These are phyloP conservation scores for Olyra latifolia DNA, from an alignment of 176 grass and related monocot genomes.

Conservation along the genomic window DNA sequence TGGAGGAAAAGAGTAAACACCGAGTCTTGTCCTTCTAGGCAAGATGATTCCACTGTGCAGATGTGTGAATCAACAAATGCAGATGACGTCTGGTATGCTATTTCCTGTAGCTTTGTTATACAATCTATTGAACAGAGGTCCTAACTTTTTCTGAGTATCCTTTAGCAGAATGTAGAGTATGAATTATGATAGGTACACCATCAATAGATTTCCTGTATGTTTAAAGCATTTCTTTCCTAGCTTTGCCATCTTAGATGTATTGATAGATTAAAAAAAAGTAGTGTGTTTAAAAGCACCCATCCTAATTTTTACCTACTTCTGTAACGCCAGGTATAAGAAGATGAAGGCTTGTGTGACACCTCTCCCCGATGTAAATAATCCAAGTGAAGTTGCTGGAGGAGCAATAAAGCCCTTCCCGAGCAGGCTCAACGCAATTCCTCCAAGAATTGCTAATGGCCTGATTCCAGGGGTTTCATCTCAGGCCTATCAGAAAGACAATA, in stretches of 20 bases:
- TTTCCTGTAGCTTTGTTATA: constrained; percentile 22
- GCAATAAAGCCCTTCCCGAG: constrained; percentile 75
- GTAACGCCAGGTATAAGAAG: constrained; percentile 61
- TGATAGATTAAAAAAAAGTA: neutral
- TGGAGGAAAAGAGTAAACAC: constrained; percentile 84
- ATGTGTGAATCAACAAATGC: constrained; percentile 74
- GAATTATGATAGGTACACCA: neutral
- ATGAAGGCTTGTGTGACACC: constrained; percentile 87
- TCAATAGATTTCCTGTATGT: neutral
- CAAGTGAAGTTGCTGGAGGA: constrained; percentile 66
- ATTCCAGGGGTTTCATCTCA: constrained; percentile 61
- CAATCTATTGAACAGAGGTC: neutral
- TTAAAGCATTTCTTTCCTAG: neutral
- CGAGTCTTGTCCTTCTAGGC: constrained; percentile 65
- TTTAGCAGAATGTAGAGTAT: neutral
- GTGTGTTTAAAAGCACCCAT: neutral
- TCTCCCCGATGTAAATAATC: constrained; percentile 61
- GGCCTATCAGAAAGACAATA: constrained; percentile 69
- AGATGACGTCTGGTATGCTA: constrained; percentile 84
- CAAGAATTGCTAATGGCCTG: constrained; percentile 68
- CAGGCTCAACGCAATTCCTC: constrained; percentile 78
- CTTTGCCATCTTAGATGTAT: neutral
- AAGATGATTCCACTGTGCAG: constrained; percentile 57
- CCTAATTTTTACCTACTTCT: neutral
- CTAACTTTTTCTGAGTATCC: neutral